Evolutionary conservation across 164 flowering plant species (phyloP), one percentile per base, ranked within the genome.

Genomic region (Litsea cubeba): DNA sequence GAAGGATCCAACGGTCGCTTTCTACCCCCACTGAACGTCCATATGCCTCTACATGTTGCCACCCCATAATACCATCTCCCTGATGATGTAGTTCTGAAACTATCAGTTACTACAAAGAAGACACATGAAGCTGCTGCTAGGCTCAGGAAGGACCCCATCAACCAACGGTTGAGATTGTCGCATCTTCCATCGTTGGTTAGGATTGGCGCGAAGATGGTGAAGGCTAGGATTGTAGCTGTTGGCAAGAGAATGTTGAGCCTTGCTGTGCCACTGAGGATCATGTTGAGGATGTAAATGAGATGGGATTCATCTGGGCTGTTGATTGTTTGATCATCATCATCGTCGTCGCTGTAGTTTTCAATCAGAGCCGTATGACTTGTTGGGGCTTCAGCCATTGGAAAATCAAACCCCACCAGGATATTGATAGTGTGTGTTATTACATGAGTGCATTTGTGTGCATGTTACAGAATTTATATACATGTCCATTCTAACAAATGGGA

Each of bases 191-290:
- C 83, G 20, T 85, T 82, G 30, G 90, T 87, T 2, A 87, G 75
- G 58, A 89, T 68, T 10, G 92, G 92, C 24, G 88, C 77, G 30
- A 89, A 86, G 49, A 89, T 83, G 78, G 88, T 77, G 89, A 87
- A 89, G 72, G 87, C 82, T 1, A 89, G 85, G 76, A 89, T 85
- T 32, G 88, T 87, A 12, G 84, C 88, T 1, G 86, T 85, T 10
- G 90, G 93, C 28, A 86, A 64, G 23, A 87, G 89, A 71, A 85
- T 74, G 40, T 87, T 87, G 84, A 89, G 90, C 14, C 89, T 76
- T 7, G 89, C 92, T 0, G 90, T 86, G 76, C 88, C 88, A 18
- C 86, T 86, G 1, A 89, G 84, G 74, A 89, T 81, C 18, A 85
- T 79, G 69, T 85, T 88, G 69, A 84, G 63, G 32, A 81, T 24